Conservation (phyloP, 2,329 filamentous ascomycete species). For the Calonectria naviculata region DNA sequence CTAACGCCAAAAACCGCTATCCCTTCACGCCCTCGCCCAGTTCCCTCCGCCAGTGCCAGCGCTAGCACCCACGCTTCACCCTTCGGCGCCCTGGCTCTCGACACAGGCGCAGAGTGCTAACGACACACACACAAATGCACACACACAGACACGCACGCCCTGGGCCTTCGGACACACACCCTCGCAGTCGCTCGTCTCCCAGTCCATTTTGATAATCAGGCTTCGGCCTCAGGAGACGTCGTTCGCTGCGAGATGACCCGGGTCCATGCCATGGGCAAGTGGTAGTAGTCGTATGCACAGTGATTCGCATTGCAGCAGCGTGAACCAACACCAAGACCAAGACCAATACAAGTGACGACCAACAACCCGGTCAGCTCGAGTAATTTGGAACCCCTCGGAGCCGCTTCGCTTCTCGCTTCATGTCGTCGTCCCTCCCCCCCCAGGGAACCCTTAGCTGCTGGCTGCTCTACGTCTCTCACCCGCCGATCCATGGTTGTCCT, state of each 20-base stretch:
- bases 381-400: not conserved
- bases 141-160: not conserved
- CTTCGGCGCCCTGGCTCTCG: slow-evolving; percentile 11
- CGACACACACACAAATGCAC: not conserved
- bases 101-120: not conserved
- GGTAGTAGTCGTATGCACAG: not conserved
- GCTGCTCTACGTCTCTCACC: slow-evolving; percentile 1
- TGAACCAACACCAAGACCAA: not conserved
- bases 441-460: not conserved
- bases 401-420: not conserved
- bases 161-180: slow-evolving; percentile 7
- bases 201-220: not conserved
- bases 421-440: not conserved
- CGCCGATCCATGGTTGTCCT: slow-evolving; percentile 18
- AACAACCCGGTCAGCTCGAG: not conserved
- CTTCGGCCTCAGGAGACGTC: slow-evolving; percentile 3
- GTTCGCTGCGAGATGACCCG: not conserved
- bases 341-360: not conserved
- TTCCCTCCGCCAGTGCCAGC: slow-evolving; percentile 12
- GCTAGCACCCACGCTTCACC: slow-evolving; percentile 19
- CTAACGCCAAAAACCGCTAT: slow-evolving; percentile 20
- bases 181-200: not conserved
- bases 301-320: slow-evolving; percentile 5
- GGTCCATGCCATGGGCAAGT: not conserved
- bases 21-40: not conserved